These are phyloP conservation scores for Monilinia aucupariae DNA, from an alignment of 2,329 filamentous ascomycete genomes.

Conservation along the genomic window DNA sequence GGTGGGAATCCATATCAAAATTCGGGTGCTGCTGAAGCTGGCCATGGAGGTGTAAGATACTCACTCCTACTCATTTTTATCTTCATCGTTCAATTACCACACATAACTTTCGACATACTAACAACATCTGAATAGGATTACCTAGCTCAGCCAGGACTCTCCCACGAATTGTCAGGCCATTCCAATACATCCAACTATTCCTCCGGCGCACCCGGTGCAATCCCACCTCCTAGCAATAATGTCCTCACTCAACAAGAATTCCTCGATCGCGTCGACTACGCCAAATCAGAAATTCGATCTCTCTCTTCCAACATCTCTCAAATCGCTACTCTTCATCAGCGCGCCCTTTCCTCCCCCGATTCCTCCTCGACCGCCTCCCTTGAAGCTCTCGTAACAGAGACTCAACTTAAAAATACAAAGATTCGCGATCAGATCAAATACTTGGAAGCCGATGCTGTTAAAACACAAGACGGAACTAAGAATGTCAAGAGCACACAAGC, in stretches of 20 bases:
- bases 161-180: slow-evolving; percentile 15
- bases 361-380: slow-evolving; percentile 43
- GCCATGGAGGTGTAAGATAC: slow-evolving; percentile 29
- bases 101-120: background rate
- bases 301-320: slow-evolving; percentile 62
- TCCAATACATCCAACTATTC: slow-evolving; percentile 18
- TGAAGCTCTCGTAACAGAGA: slow-evolving; percentile 63
- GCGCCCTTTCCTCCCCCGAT: slow-evolving; percentile 62
- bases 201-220: slow-evolving; percentile 25
- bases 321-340: slow-evolving; percentile 66
- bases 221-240: slow-evolving; percentile 30
- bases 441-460: slow-evolving; percentile 64
- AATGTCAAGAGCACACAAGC: slow-evolving; percentile 66
- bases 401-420: slow-evolving; percentile 65
- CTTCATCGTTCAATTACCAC: background rate
- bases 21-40: slow-evolving; percentile 21
- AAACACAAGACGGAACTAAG: slow-evolving; percentile 55
- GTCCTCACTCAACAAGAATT: slow-evolving; percentile 61
- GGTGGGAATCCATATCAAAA: slow-evolving; percentile 54
- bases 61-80: background rate
- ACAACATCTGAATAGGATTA: slow-evolving; percentile 18
- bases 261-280: slow-evolving; percentile 59
- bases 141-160: slow-evolving; percentile 23
- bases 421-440: slow-evolving; percentile 76
- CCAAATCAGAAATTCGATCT: slow-evolving; percentile 62